Percentiles rank a stretch among this genome's conserved stretches.
phyloP scores from a whole-genome alignment of 257 asterid genomes.

The Nicotiana sylvestris region DNA sequence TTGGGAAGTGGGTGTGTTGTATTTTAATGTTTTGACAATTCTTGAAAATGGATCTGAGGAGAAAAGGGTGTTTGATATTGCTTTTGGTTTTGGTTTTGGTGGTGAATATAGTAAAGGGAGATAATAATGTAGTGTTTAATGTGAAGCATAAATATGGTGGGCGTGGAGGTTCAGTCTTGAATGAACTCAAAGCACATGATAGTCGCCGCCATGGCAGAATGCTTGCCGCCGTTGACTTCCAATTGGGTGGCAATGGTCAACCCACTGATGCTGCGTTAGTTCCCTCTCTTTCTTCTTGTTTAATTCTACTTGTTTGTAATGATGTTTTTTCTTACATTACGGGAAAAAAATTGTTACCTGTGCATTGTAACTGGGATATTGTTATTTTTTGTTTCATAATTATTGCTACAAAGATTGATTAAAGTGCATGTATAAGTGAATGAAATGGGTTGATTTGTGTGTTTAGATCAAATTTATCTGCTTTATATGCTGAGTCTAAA shows the following conservation, averaged over 20 bases:
- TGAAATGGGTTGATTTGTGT: conserved; percentile 9
- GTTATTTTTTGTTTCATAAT: not conserved
- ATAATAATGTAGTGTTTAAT: conserved; percentile 30
- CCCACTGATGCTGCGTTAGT: conserved; percentile 57
- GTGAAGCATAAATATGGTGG: conserved; percentile 46
- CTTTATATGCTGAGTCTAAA: not conserved
- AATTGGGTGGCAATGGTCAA: conserved; percentile 47
- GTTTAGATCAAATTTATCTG: not conserved
- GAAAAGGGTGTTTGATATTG: conserved; percentile 17
- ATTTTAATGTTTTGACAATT: not conserved
- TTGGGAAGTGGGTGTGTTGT: not conserved
- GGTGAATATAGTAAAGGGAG: conserved; percentile 7
- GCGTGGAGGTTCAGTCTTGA: conserved; percentile 21
- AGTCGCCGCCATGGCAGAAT: conserved; percentile 40
- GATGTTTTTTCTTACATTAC: not conserved
- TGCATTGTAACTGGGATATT: not conserved
- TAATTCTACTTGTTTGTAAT: not conserved
- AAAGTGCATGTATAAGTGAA: not conserved
- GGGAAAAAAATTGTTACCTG: not conserved
- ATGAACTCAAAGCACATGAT: conserved; percentile 40
- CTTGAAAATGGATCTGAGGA: conserved; percentile 28
- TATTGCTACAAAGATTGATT: too few relatives aligned
- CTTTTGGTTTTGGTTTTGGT: conserved; percentile 10
- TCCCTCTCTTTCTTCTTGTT: not conserved
- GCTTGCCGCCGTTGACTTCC: conserved; percentile 38